A percentile compares a stretch with the other conserved stretches of the same genome.
Evolutionary conservation across 805 yeast species (phyloP).

Genomic region (Saturnispora gosingensis): DNA sequence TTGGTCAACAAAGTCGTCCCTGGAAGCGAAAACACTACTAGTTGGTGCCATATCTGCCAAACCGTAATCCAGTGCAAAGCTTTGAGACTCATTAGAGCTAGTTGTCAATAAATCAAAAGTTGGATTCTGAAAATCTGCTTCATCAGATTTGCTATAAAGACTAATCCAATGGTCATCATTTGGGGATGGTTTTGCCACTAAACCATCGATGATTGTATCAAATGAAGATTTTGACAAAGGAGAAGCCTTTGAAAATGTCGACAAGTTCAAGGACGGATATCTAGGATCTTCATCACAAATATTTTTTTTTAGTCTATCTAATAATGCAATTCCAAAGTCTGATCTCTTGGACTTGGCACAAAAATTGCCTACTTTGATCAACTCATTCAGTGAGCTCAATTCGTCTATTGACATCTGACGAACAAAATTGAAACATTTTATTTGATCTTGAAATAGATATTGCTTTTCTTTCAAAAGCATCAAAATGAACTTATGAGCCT

Average conservation of each 20-base stretch:
- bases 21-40: neutral
- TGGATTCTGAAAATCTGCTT: neutral
- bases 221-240: neutral
- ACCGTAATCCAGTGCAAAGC: slow-evolving; percentile 1
- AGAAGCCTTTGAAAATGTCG: neutral
- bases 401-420: slow-evolving; percentile 15
- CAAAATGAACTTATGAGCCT: slow-evolving; percentile 40
- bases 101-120: neutral
- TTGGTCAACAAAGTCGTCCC: slow-evolving; percentile 10
- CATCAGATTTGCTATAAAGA: slow-evolving; percentile 3
- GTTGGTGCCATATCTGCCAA: neutral
- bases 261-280: neutral
- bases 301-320: neutral
- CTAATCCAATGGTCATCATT: slow-evolving; percentile 20
- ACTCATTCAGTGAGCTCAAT: slow-evolving; percentile 10
- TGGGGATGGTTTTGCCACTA: neutral
- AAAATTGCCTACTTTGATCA: slow-evolving; percentile 5
- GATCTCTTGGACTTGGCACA: neutral
- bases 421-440: slow-evolving; percentile 13
- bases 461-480: slow-evolving; percentile 24
- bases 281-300: slow-evolving; percentile 5
- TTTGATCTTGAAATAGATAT: slow-evolving; percentile 1
- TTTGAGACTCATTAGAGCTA: neutral
- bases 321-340: slow-evolving; percentile 3
- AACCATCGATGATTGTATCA: neutral